Conservation (phyloP, 345 rosid species). For the Clausena lansium region DNA sequence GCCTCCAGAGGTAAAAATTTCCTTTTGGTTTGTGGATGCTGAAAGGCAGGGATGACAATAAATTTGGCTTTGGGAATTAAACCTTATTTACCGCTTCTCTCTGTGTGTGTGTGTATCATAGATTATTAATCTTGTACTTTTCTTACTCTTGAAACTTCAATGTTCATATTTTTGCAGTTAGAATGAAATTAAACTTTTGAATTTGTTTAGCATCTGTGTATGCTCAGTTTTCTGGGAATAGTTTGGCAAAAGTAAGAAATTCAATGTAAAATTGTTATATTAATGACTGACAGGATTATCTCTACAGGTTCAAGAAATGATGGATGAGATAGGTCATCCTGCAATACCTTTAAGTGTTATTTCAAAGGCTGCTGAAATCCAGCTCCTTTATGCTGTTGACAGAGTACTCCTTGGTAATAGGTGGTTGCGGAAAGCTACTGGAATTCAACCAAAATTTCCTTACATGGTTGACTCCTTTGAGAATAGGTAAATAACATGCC, state of each 20-base stretch:
- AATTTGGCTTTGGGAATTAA: slow-evolving; percentile 7
- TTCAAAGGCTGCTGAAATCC: slow-evolving; percentile 95
- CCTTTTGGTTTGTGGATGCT: background rate
- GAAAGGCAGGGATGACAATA: background rate
- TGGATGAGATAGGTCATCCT: slow-evolving; percentile 87
- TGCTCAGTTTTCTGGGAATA: background rate
- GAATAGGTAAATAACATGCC: slow-evolving; percentile 52
- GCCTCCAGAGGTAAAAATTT: slow-evolving; percentile 77
- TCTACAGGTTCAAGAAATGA: slow-evolving; percentile 81
- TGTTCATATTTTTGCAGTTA: background rate
- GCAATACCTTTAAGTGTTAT: slow-evolving; percentile 82
- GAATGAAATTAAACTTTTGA: background rate
- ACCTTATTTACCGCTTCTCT: background rate
- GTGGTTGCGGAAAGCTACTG: slow-evolving; percentile 92
- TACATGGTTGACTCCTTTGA: slow-evolving; percentile 92
- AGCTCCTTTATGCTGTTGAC: slow-evolving; percentile 78
- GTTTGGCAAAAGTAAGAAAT: background rate
- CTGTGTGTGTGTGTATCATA: too few relatives aligned
- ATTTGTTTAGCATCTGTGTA: background rate
- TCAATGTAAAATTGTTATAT: background rate
- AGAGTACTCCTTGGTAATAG: slow-evolving; percentile 77
- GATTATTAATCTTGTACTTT: background rate
- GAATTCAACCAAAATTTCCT: slow-evolving; percentile 92
- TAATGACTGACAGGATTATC: slow-evolving; percentile 3
- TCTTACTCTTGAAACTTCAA: background rate